These are phyloP conservation scores for Boletus barrowsii DNA, from an alignment of 768 basidiomycete genomes.

Conservation along the genomic window DNA sequence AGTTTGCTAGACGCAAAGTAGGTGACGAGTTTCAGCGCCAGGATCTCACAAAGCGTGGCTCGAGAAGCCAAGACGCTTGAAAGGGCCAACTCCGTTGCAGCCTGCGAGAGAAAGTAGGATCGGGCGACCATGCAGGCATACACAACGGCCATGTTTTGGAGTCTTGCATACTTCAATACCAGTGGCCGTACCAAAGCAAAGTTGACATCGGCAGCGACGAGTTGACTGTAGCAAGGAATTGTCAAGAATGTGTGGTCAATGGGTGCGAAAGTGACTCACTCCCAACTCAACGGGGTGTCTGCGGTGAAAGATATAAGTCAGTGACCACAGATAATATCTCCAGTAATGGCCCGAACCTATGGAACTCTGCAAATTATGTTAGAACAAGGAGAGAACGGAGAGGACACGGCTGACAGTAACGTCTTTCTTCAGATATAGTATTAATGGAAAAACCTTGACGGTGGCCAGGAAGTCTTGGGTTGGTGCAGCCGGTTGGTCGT, in stretches of 20 bases:
- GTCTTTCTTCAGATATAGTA: constrained; percentile 68
- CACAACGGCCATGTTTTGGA: constrained; percentile 71
- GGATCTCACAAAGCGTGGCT: constrained; percentile 81
- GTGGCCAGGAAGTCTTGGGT: constrained; percentile 55
- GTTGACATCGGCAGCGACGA: constrained; percentile 81
- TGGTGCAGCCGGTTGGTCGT: constrained; percentile 46
- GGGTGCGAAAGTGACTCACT: constrained; percentile 49
- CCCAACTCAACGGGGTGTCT: constrained; percentile 79
- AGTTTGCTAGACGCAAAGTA: constrained; percentile 72
- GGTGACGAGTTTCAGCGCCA: constrained; percentile 83
- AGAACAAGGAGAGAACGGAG: constrained; percentile 16
- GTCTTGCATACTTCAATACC: constrained; percentile 72
- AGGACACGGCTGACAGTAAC: constrained; percentile 49
- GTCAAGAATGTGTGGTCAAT: background rate
- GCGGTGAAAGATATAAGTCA: background rate
- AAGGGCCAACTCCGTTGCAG: constrained; percentile 71
- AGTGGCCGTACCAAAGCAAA: constrained; percentile 76
- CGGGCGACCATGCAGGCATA: constrained; percentile 77
- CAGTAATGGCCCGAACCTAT: constrained; percentile 22
- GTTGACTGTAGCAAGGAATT: constrained; percentile 47
- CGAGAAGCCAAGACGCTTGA: constrained; percentile 67
- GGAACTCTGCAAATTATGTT: constrained; percentile 18
- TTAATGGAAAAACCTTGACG: constrained; percentile 78
- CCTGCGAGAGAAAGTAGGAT: constrained; percentile 71
- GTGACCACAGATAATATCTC: background rate